Conservation (phyloP, 2,329 filamentous ascomycete genomes). For the Lasiodiplodia sp. region DNA sequence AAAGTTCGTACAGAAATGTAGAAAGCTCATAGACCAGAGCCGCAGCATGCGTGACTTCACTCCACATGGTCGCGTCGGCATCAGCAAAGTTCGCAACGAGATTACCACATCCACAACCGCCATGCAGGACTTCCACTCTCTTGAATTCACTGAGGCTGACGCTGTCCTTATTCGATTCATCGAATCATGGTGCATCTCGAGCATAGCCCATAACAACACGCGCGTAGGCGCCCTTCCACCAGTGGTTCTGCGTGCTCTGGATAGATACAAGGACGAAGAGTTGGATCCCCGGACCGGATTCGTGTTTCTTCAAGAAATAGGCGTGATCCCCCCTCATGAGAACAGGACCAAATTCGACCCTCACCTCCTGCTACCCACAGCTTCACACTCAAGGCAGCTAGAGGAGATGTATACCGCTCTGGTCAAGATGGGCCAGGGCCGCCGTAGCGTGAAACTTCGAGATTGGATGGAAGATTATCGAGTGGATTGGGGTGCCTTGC, state of each 20-base stretch:
- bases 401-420: constrained; percentile 47
- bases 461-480: constrained; percentile 66
- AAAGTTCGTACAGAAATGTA: constrained; percentile 52
- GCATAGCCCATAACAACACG: constrained; percentile 48
- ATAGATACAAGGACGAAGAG: constrained; percentile 64
- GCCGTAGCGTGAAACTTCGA: constrained; percentile 47
- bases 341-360: constrained; percentile 69
- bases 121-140: constrained; percentile 34
- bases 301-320: constrained; percentile 78
- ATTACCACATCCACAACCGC: constrained; percentile 35
- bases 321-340: constrained; percentile 74
- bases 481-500: constrained; percentile 65
- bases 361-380: constrained; percentile 59
- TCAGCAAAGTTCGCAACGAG: constrained; percentile 43
- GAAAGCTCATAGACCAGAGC: constrained; percentile 48
- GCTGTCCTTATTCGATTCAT: constrained; percentile 70
- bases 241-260: constrained; percentile 67
- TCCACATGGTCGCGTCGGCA: constrained; percentile 44
- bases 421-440: constrained; percentile 35
- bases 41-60: constrained; percentile 48
- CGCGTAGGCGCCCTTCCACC: constrained; percentile 69
- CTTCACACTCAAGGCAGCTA: constrained; percentile 53
- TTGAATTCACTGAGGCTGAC: constrained; percentile 60
- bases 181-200: constrained; percentile 64
- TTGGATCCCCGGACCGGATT: constrained; percentile 61